Percentiles rank a stretch among this genome's conserved stretches.
These are phyloP conservation scores for Backusella luteola DNA, from an alignment of 192 early-diverging fungal genomes.

Conservation along the genomic window DNA sequence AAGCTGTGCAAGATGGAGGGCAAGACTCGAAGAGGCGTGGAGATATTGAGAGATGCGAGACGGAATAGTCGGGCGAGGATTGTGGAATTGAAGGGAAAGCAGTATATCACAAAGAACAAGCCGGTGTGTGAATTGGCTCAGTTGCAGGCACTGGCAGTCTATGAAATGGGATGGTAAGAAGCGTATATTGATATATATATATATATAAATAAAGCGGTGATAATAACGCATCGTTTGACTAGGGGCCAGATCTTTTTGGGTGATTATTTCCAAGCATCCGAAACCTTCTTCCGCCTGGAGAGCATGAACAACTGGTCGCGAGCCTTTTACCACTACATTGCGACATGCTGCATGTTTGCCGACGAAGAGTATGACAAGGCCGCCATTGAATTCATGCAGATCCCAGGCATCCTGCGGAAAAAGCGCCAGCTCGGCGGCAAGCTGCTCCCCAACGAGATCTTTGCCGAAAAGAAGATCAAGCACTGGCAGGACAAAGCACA, in stretches of 20 bases:
- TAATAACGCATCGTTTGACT: no score
- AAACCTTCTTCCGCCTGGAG: conserved; percentile 42
- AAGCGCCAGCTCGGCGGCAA: conserved; percentile 11
- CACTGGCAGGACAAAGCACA: conserved; percentile 12
- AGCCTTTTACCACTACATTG: conserved; percentile 42
- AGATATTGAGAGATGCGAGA: conserved; percentile 26
- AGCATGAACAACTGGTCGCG: conserved; percentile 39
- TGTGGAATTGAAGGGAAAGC: neutral
- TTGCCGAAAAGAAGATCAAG: conserved; percentile 29
- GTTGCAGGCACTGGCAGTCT: conserved; percentile 23
- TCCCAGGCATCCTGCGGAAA: conserved; percentile 17
- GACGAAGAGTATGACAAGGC: conserved; percentile 39
- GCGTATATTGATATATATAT: no score
- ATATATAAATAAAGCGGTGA: no score
- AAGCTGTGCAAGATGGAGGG: conserved; percentile 34
- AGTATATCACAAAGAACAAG: neutral
- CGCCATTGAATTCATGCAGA: conserved; percentile 36
- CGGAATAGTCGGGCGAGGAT: neutral
- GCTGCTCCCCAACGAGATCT: conserved; percentile 32
- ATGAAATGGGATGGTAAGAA: conserved; percentile 41
- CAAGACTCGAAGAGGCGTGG: conserved; percentile 9
- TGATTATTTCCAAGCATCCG: conserved; percentile 40
- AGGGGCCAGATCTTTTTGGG: conserved; percentile 40
- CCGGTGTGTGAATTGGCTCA: conserved; percentile 30
- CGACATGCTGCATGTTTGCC: conserved; percentile 38